Evolutionary conservation across 2,329 filamentous ascomycete genomes (phyloP), one percentile per base, ranked within the genome.

Genomic region (Epichloe scottii): DNA sequence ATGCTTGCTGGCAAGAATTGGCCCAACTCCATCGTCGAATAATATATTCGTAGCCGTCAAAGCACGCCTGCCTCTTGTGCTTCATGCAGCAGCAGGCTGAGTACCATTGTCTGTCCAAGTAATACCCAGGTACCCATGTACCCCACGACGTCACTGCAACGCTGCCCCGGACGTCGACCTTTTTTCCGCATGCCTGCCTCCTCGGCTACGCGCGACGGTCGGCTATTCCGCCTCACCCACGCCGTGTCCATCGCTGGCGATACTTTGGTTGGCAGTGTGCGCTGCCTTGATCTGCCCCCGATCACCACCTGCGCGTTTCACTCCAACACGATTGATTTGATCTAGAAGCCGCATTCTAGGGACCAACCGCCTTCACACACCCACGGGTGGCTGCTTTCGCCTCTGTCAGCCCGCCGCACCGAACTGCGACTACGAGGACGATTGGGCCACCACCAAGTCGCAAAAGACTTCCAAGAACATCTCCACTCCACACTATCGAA

Each of bases 301-400:
- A 35, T 14, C 15, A 38, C 26, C 37, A 10, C 42, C 54, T 52
- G 46, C 50, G 46, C 52, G 38, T 54, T 33, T 37, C 12, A 46
- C 17, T 10, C 11, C 12, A 46, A 50, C 12, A 23, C 35, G 23
- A 50, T 15, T 50, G 23, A 41, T 40, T 37, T 21, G 5, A 15
- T 44, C 23, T 14, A 44, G 35, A 44, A 44, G 12, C 14, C 23
- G 15, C 41, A 15, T 33, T 44, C 14, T 44, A 44, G 14, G 6
- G 7, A 4, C 23, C 41, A n/a, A 26, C 23, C 5, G 23, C 41
- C 41, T 17, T 44, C 41, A 3, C 15, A n/a, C 33, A 54, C 49
- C 53, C 46, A 54, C 58, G 56, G 58, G 51, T 60, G 56, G 57
- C 57, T 59, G 58, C 59, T 54, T 59, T 35, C 37, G n/a, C 21